phyloP scores from a whole-genome alignment of 208 protist species.

The Leishmania martiniquensis region DNA sequence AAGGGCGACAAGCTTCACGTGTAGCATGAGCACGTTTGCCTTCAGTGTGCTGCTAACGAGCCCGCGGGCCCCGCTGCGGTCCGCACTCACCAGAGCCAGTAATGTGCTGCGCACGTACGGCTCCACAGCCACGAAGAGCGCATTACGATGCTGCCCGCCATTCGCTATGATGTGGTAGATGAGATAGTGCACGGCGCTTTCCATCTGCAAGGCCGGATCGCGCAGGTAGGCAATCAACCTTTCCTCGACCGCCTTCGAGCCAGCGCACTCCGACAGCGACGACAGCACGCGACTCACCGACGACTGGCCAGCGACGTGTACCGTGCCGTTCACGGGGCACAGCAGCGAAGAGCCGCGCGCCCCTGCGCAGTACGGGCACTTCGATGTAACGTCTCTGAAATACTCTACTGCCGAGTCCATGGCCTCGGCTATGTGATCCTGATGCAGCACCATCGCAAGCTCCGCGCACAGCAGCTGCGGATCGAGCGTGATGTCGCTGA shows the following conservation, averaged over 20 bases:
- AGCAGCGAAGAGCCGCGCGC: conserved; percentile 62
- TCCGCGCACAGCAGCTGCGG: conserved; percentile 91
- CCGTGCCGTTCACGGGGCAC: conserved; percentile 78
- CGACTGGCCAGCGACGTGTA: conserved; percentile 76
- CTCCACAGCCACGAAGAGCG: conserved; percentile 81
- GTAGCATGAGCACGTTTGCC: conserved; percentile 88
- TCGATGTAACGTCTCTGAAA: conserved; percentile 71
- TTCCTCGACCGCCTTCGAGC: conserved; percentile 67
- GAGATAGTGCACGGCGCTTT: conserved; percentile 80
- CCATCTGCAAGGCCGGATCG: conserved; percentile 78
- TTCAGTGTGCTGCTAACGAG: conserved; percentile 80
- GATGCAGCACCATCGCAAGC: conserved; percentile 90
- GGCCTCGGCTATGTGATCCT: conserved; percentile 81
- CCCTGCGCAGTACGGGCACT: conserved; percentile 79
- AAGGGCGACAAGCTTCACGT: conserved; percentile 88
- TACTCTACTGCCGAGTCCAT: conserved; percentile 82
- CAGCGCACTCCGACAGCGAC: conserved; percentile 87
- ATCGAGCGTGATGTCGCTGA: conserved; percentile 65
- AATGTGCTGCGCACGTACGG: conserved; percentile 90
- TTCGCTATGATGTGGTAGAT: conserved; percentile 85
- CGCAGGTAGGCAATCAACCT: conserved; percentile 77
- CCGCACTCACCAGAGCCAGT: conserved; percentile 69
- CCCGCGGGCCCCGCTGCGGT: conserved; percentile 47
- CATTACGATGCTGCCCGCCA: conserved; percentile 85
- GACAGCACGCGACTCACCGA: conserved; percentile 74